Evolutionary conservation across 2,329 filamentous ascomycete species (phyloP), one percentile per base, ranked within the genome.

Genomic region (Microcyclosporella mali): DNA sequence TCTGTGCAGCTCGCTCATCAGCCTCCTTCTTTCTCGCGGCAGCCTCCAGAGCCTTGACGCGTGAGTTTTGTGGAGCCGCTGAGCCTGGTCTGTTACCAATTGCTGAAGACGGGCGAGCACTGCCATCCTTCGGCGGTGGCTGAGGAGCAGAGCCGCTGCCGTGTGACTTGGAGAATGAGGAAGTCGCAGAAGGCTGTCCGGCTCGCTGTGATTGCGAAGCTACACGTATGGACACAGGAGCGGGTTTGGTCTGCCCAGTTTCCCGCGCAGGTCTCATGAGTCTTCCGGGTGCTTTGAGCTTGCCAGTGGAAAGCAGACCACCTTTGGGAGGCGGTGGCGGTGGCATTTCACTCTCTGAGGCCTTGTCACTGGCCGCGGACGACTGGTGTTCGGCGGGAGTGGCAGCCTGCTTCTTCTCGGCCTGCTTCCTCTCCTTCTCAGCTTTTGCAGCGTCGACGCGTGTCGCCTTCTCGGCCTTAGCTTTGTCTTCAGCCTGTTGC

Each of bases 11-110:
- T 36, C 81, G 79, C 60, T 94, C 87, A 56, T 94, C 88, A 61
- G 79, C 83, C 62, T 94, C 88, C 60, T 84, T 90, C 65, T 88
- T 89, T 58, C 81, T 83, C 30, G 86, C 84, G 2, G 84, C 86
- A 36, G 84, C 73, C 41, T 89, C 80, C 16, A 89, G 70, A 2
- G 85, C 83, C 60, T 56, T 57, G 11, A 65, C 55, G 7, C 61
- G 56, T 15, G 58, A 52, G 35, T 58, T 63, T 33, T 84, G 86
- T 0, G 81, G 77, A 39, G 67, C 54, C n/a, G 50, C 59, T 27
- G 47, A 57, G 36, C 48, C 58, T 29, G 56, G 47, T 8, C 50
- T 43, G 35, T 50, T 58, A 0, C 70, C 70, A 39, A 85, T 79
- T 14, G 85, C 65, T 3, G 82, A 79, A 3, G 75, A 67, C 49